phyloP scores from a whole-genome alignment of 768 basidiomycete genomes.

The Tylopilus cervinicoccineus region DNA sequence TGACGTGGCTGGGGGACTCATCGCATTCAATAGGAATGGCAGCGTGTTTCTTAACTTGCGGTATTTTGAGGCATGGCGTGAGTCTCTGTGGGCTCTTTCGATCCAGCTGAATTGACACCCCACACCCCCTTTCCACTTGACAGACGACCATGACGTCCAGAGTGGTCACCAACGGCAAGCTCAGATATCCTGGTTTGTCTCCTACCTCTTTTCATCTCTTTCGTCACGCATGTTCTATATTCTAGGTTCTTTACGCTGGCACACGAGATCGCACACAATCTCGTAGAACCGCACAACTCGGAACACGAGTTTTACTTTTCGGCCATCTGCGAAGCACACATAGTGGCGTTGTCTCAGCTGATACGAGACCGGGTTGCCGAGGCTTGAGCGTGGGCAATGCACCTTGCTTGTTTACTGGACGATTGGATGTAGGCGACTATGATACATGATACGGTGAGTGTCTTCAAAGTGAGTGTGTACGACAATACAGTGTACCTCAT shows the following conservation, averaged over 20 bases:
- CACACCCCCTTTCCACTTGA: neutral
- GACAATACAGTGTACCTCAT: no score
- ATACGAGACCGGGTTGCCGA: neutral
- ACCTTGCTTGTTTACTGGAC: no score
- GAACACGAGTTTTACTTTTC: constrained; percentile 96
- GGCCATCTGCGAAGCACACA: constrained; percentile 73
- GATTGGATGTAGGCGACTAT: no score
- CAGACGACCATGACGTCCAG: constrained; percentile 70
- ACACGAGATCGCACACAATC: constrained; percentile 91
- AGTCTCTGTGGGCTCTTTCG: constrained; percentile 31
- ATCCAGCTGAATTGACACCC: neutral
- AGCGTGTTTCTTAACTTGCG: constrained; percentile 87
- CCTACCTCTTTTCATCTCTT: neutral
- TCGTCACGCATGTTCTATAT: no score
- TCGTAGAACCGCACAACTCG: constrained; percentile 82
- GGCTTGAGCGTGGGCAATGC: no score
- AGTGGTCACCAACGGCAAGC: constrained; percentile 54
- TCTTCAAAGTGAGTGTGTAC: no score
- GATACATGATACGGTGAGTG: no score
- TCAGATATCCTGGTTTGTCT: constrained; percentile 75
- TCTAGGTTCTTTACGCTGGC: constrained; percentile 83
- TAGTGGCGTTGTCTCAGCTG: constrained; percentile 27
- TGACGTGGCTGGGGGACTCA: constrained; percentile 34
- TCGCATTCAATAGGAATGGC: constrained; percentile 91
- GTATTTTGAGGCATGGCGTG: constrained; percentile 86